Percentiles rank a stretch among this genome's conserved stretches.
phyloP scores from a whole-genome alignment of 164 flowering plant species.

The Pachysandra terminalis region DNA sequence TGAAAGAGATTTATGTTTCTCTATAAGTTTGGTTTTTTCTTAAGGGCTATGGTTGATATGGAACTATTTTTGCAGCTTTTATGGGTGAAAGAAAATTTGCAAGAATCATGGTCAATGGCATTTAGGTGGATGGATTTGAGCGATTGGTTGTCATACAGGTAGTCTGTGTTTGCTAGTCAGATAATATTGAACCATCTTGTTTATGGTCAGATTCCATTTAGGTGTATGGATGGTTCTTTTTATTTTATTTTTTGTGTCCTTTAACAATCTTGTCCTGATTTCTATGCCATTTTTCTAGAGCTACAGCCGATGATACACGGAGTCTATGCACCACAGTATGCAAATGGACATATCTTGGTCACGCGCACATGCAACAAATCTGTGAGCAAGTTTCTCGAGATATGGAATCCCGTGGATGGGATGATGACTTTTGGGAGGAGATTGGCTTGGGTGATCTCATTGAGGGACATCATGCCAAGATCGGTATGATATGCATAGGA shows the following conservation, averaged over 20 bases:
- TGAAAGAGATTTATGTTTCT: conserved; percentile 2
- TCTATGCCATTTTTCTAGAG: conserved; percentile 43
- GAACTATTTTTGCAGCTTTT: conserved; percentile 59
- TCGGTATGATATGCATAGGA: conserved; percentile 48
- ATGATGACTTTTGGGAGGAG: conserved; percentile 98
- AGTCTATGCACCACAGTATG: conserved; percentile 99
- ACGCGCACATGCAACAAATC: conserved; percentile 89
- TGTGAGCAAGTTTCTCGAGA: conserved; percentile 61
- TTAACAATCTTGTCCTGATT: background rate
- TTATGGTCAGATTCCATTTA: no score
- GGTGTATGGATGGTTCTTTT: no score
- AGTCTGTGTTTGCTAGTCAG: conserved; percentile 11
- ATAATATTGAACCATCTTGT: conserved; percentile 1
- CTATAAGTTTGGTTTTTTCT: background rate
- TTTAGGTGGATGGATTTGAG: conserved; percentile 99
- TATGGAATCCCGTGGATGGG: conserved; percentile 99
- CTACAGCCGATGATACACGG: conserved; percentile 96
- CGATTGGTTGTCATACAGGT: conserved; percentile 98
- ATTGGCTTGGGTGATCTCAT: conserved; percentile 93
- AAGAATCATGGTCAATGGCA: conserved; percentile 94
- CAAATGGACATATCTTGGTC: conserved; percentile 99
- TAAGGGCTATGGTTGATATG: background rate
- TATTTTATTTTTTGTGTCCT: background rate
- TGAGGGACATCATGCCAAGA: conserved; percentile 95
- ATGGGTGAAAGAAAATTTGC: conserved; percentile 97